phyloP scores from a whole-genome alignment of 1,284 basidiomycete species.

The Cerrena zonata region DNA sequence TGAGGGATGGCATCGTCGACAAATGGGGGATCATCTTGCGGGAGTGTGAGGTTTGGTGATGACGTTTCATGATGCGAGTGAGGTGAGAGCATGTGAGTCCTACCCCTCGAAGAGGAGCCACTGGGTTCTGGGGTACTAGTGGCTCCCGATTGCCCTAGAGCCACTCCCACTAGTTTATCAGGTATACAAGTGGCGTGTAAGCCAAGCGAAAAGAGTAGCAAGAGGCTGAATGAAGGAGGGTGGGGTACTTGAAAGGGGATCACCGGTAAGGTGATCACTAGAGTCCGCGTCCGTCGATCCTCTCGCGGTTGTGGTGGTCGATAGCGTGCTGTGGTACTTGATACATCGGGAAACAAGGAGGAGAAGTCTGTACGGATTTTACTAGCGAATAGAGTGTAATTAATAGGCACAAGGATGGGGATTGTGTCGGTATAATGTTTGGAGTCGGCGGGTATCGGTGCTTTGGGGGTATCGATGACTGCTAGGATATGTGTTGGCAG shows the following conservation, averaged over 20 bases:
- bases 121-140: conserved; percentile 1
- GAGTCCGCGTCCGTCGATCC: conserved; percentile 11
- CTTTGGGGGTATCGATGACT: conserved; percentile 11
- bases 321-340: background rate
- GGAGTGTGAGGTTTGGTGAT: background rate
- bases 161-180: background rate
- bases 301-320: conserved; percentile 7
- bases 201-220: conserved; percentile 27
- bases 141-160: background rate
- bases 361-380: conserved; percentile 19
- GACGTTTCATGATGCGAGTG: background rate
- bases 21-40: background rate
- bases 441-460: conserved; percentile 9
- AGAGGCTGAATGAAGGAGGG: conserved; percentile 25
- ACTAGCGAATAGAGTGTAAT: conserved; percentile 20
- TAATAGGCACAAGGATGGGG: conserved; percentile 23
- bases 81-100: background rate
- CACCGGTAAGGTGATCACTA: conserved; percentile 24
- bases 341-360: background rate
- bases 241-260: conserved; percentile 25
- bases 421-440: conserved; percentile 10
- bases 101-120: conserved; percentile 21
- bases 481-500: conserved; percentile 22
- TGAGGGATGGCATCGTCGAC: background rate
- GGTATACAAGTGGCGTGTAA: conserved; percentile 12